A percentile compares a stretch with the other conserved stretches of the same genome.
phyloP scores from a whole-genome alignment of 164 flowering plant species.

The Sextonia rubra region DNA sequence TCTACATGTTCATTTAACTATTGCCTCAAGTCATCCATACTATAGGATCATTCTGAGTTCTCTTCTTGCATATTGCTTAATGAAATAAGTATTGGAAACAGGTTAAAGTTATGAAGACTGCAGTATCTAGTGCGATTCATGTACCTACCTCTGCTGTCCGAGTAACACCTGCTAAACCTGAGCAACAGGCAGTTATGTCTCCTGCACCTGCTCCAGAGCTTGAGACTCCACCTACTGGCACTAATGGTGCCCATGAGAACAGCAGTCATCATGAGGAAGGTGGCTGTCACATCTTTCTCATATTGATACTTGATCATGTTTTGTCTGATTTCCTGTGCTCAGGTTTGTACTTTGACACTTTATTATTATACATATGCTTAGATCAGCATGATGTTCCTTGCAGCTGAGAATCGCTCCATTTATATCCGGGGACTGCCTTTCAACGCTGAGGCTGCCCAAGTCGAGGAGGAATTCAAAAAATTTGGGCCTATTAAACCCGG shows the following conservation, averaged over 20 bases:
- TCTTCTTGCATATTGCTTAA: conserved; percentile 4
- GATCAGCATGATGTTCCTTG: conserved; percentile 3
- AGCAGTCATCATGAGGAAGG: conserved; percentile 48
- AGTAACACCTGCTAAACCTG: conserved; percentile 28
- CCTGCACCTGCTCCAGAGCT: conserved; percentile 28
- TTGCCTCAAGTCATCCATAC: background rate
- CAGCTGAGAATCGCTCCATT: conserved; percentile 69
- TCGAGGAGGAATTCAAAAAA: conserved; percentile 59
- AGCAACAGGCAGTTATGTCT: conserved; percentile 24
- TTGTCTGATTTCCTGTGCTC: background rate
- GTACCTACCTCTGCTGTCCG: conserved; percentile 35
- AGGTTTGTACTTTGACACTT: background rate
- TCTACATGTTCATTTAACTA: background rate
- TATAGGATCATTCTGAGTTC: background rate
- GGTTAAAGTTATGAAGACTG: conserved; percentile 41
- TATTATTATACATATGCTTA: background rate
- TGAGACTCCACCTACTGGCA: conserved; percentile 29
- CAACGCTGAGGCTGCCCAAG: conserved; percentile 34
- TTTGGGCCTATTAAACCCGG: conserved; percentile 76
- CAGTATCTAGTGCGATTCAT: conserved; percentile 31
- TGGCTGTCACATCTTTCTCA: conserved; percentile 13
- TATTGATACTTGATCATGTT: background rate
- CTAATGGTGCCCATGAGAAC: conserved; percentile 23
- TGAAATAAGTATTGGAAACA: conserved; percentile 10
- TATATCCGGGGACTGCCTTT: conserved; percentile 61